Evolutionary conservation across 805 yeast genomes (phyloP), one percentile per base, ranked within the genome.

Genomic region (Wickerhamomyces queroliae): DNA sequence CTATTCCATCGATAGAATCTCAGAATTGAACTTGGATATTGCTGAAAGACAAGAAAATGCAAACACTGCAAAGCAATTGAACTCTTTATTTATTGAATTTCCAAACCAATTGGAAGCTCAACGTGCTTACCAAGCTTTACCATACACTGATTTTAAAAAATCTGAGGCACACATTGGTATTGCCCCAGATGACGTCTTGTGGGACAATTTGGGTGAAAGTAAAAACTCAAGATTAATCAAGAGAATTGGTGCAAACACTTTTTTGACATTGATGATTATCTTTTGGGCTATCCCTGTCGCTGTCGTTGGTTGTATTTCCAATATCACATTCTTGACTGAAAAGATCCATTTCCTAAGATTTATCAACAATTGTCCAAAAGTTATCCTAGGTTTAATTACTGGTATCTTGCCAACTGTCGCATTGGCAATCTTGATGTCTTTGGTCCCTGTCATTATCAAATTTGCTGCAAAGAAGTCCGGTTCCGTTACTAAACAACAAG

Each of bases 241-340:
- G 65, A 71, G 69, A 42, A 41, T 74, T 19, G 64, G 73, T 39
- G 91, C 95, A 2, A 70, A 68, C 40, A 68, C 85, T 13, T 65
- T 88, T 36, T 69, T 84, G 53, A 77, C 84, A 20, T 53, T 76
- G 42, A 66, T 82, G 62, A 78, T 91, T 45, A 76, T 91, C 35
- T 88, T 89, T 64, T 91, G 98, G 98, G 81, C 95, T 32, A 80
- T 91, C 52, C 99, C 99, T 9, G 97, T 91, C 29, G 95, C 97
- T n/a, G 89, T 88, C 53, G 96, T 91, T 37, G 98, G 98, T 76
- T 74, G 79, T 51, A 82, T 93, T 47, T 91, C 98, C 19, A 93
- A 91, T 63, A 75, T 91, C 50, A 78, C 82, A 48, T 81, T 73
- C 55, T 69, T 89, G 56, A 86, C 84, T 28, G 67, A 72, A 27